Percentiles rank a stretch among this genome's conserved stretches.
Conservation (phyloP, 2,329 filamentous ascomycete genomes). For the Aspergillus novofumigatus region DNA sequence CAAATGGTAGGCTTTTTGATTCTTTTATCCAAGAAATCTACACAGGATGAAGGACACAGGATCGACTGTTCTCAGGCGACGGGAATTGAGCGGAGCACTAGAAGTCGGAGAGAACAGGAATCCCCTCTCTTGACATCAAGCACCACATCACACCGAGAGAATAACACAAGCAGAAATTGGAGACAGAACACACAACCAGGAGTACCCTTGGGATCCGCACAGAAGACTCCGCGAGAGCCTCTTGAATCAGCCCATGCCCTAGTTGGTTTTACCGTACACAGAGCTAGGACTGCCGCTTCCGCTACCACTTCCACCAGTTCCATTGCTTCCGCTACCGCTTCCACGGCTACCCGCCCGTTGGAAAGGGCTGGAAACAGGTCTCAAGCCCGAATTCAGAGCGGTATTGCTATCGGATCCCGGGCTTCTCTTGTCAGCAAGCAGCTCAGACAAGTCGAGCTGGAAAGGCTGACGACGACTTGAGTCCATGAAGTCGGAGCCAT, state of each 20-base stretch:
- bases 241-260: conserved; percentile 1
- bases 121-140: conserved; percentile 1
- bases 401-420: conserved; percentile 29
- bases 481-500: conserved; percentile 31
- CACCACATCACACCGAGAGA: conserved; percentile 4
- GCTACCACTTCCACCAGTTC: conserved; percentile 37
- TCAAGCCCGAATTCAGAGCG: conserved; percentile 34
- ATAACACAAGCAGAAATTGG: conserved; percentile 8
- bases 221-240: background rate
- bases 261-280: conserved; percentile 29
- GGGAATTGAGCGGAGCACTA: background rate
- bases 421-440: conserved; percentile 27
- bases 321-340: conserved; percentile 45
- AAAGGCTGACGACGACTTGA: conserved; percentile 25
- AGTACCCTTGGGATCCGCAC: background rate
- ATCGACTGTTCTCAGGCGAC: background rate
- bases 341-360: conserved; percentile 44
- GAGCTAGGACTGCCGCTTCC: conserved; percentile 40
- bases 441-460: conserved; percentile 30
- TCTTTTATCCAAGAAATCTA: conserved; percentile 1
- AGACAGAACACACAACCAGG: conserved; percentile 3
- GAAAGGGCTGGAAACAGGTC: conserved; percentile 36
- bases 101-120: conserved; percentile 4
- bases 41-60: background rate
- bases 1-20: background rate